phyloP scores from a whole-genome alignment of 768 basidiomycete genomes.

The Lactifluus hygrophoroides region DNA sequence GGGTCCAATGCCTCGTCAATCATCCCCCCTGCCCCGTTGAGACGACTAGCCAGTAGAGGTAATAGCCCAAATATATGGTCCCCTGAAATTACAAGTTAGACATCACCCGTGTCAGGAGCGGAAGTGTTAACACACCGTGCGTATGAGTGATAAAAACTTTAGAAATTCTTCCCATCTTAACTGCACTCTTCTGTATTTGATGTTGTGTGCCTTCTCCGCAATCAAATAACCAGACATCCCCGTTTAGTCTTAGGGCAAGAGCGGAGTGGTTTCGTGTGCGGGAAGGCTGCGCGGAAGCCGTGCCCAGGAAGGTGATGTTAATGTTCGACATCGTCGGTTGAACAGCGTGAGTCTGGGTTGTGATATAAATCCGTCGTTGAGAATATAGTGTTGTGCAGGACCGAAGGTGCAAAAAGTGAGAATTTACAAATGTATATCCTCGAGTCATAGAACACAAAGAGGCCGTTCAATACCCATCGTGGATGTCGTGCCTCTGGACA shows the following conservation, averaged over 20 bases:
- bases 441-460: neutral
- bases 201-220: constrained; percentile 82
- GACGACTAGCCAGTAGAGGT: constrained; percentile 55
- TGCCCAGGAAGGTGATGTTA: constrained; percentile 69
- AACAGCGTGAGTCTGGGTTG: neutral
- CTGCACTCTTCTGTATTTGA: constrained; percentile 57
- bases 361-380: neutral
- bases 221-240: constrained; percentile 78
- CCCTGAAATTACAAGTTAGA: constrained; percentile 34
- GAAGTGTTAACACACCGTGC: constrained; percentile 49
- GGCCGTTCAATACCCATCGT: too few relatives aligned
- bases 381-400: neutral
- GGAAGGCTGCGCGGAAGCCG: constrained; percentile 75
- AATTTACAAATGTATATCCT: neutral
- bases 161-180: constrained; percentile 73
- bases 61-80: constrained; percentile 76
- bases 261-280: constrained; percentile 72
- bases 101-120: neutral
- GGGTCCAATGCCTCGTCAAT: constrained; percentile 52
- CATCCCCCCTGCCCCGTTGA: constrained; percentile 69
- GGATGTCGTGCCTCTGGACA: too few relatives aligned
- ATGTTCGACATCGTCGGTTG: constrained; percentile 24
- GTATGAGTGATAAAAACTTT: constrained; percentile 88
- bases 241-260: constrained; percentile 53
- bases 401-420: neutral